Evolutionary conservation across 495 filamentous ascomycete species (phyloP).

Genomic region (Aspergillus coremiiformis): DNA sequence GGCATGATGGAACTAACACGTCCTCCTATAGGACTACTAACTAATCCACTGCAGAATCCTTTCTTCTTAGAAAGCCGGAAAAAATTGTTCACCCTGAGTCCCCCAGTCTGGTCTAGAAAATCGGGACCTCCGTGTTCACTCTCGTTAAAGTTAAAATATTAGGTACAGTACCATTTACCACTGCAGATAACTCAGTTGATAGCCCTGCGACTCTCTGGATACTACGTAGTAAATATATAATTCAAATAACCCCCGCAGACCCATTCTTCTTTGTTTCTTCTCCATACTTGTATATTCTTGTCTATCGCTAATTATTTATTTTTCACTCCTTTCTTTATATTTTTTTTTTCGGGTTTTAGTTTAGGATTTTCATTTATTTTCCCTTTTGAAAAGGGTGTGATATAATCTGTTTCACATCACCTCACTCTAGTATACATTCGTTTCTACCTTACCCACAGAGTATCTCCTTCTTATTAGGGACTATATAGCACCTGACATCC

Average conservation of each 20-base stretch:
- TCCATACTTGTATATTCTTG: not conserved
- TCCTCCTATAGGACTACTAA: too few species aligned
- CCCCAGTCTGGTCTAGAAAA: not conserved
- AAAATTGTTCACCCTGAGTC: not conserved
- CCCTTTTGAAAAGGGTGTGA: not conserved
- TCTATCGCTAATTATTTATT: not conserved
- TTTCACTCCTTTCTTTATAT: not conserved
- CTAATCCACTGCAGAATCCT: too few species aligned
- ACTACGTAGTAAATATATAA: too few species aligned
- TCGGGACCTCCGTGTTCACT: too few species aligned
- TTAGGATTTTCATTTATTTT: not conserved
- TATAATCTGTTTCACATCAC: not conserved
- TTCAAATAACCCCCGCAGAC: not conserved
- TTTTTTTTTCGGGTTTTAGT: too few species aligned
- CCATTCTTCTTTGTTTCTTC: not conserved
- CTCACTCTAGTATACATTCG: not conserved
- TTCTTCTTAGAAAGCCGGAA: too few species aligned
- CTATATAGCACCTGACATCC: not conserved
- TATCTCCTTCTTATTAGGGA: not conserved
- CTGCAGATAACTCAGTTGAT: too few species aligned
- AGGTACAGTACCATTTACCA: too few species aligned
- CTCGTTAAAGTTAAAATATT: too few species aligned
- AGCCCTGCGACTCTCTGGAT: too few species aligned
- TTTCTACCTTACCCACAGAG: too few species aligned
- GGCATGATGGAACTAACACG: too few species aligned